Evolutionary conservation across 768 basidiomycete species (phyloP).

Genomic region (Lentinula aciculospora): DNA sequence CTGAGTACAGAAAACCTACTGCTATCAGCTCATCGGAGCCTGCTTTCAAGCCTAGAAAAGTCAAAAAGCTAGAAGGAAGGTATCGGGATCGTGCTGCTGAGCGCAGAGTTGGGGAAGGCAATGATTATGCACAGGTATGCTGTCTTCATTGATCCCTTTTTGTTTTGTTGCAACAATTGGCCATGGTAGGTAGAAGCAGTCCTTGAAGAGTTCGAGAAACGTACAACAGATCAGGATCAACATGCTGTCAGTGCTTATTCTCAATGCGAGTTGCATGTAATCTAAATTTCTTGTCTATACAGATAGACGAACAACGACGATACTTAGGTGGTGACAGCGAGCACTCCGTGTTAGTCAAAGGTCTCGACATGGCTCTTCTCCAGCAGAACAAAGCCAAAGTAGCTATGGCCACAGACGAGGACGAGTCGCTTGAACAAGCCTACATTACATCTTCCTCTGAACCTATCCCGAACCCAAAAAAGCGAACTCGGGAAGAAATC

Average conservation of each 20-base stretch:
- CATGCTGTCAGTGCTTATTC: slow-evolving; percentile 35
- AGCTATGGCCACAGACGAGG: slow-evolving; percentile 56
- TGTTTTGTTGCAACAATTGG: neutral
- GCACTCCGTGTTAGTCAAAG: slow-evolving; percentile 85
- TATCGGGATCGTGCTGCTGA: slow-evolving; percentile 80
- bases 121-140: slow-evolving; percentile 69
- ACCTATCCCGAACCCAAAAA: slow-evolving; percentile 41
- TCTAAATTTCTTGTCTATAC: neutral
- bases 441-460: slow-evolving; percentile 43
- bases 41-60: slow-evolving; percentile 76
- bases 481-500: slow-evolving; percentile 76
- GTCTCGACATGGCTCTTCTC: slow-evolving; percentile 81
- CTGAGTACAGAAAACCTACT: slow-evolving; percentile 14
- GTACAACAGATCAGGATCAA: slow-evolving; percentile 50
- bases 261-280: neutral
- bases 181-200: slow-evolving; percentile 65
- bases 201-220: slow-evolving; percentile 75
- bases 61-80: slow-evolving; percentile 52
- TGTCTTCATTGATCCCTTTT: neutral
- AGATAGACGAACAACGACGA: slow-evolving; percentile 70
- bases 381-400: slow-evolving; percentile 76
- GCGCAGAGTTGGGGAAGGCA: slow-evolving; percentile 56
- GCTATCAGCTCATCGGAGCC: slow-evolving; percentile 47
- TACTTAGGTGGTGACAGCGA: slow-evolving; percentile 83
- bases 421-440: slow-evolving; percentile 76